Evolutionary conservation across 2,329 filamentous ascomycete genomes (phyloP).

Genomic region (Akanthomyces uredinophilus): DNA sequence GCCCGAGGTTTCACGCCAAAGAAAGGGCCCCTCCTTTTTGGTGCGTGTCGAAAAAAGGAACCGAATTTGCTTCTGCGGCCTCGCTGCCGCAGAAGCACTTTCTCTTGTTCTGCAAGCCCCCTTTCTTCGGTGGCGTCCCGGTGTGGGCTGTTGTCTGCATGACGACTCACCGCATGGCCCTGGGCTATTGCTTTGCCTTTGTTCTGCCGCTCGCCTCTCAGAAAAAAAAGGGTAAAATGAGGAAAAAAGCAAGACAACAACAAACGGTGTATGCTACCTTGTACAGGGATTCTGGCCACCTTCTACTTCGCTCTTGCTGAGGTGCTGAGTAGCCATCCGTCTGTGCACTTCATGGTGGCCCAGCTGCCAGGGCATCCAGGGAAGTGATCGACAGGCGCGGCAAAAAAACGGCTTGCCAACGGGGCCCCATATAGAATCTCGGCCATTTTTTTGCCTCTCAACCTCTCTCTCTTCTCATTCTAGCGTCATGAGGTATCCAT

Average conservation of each 20-base stretch:
- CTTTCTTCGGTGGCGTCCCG: neutral
- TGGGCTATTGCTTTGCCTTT: neutral
- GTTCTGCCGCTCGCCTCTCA: neutral
- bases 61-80: conserved; percentile 7
- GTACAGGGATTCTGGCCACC: neutral
- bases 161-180: neutral
- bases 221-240: neutral
- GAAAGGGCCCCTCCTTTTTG: neutral
- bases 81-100: neutral
- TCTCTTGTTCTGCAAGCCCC: neutral
- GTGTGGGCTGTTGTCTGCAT: neutral
- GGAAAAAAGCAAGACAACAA: neutral
- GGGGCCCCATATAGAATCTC: neutral
- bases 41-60: neutral
- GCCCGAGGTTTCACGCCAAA: neutral
- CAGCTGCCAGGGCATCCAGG: neutral
- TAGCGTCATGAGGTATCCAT: neutral
- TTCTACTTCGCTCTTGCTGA: too few species aligned
- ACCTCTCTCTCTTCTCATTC: neutral
- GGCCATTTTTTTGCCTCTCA: too few species aligned
- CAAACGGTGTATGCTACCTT: conserved; percentile 5
- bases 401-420: neutral
- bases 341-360: neutral
- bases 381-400: neutral
- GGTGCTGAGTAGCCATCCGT: neutral